These are phyloP conservation scores for Exserohilum turcica DNA, from an alignment of 2,329 filamentous ascomycete genomes.

Conservation along the genomic window DNA sequence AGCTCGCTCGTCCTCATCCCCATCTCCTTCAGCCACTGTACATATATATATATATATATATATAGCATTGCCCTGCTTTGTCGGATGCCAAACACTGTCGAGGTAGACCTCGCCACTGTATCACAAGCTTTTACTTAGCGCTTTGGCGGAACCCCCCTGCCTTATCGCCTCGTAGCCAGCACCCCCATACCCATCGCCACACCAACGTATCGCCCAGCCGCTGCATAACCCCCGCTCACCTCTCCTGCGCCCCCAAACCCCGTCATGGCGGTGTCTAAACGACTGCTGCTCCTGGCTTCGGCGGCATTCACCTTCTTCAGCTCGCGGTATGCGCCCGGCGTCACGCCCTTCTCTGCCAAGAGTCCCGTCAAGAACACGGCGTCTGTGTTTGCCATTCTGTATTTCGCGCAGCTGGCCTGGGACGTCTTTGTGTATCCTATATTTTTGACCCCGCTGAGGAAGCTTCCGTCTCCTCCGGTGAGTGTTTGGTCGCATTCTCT, in stretches of 20 bases:
- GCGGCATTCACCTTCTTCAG: constrained; percentile 36
- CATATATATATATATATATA: too few species aligned
- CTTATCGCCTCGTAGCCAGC: neutral
- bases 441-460: constrained; percentile 62
- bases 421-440: constrained; percentile 61
- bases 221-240: neutral
- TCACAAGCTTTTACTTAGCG: neutral
- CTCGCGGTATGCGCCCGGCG: constrained; percentile 40
- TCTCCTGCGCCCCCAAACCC: neutral
- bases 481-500: constrained; percentile 20
- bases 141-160: neutral
- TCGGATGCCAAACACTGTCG: too few species aligned
- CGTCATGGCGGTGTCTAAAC: constrained; percentile 38
- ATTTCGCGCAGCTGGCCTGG: constrained; percentile 48
- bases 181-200: neutral
- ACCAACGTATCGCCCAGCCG: neutral
- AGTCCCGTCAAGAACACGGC: constrained; percentile 49
- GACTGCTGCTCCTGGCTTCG: constrained; percentile 31
- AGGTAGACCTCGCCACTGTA: too few species aligned
- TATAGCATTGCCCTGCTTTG: too few species aligned
- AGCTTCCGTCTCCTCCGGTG: constrained; percentile 61
- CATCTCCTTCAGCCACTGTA: too few species aligned
- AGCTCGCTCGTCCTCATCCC: too few species aligned
- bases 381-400: constrained; percentile 48
- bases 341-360: constrained; percentile 29